Base-by-base conservation (phyloP, 352 stramenopile species). In the Lagenidium sp. region DNA sequence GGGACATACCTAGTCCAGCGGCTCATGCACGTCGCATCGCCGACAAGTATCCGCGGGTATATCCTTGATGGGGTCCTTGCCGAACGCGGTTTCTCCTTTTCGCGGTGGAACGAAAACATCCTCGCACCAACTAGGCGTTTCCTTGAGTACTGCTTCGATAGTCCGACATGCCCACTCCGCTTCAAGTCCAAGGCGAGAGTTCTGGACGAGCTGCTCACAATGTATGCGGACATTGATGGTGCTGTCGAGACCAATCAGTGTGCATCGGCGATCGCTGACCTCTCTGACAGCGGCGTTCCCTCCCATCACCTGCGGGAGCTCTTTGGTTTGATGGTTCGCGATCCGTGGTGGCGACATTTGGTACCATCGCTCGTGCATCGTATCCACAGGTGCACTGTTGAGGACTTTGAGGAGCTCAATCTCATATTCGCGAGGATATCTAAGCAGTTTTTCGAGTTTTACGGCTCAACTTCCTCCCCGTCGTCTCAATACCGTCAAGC, bases 1-100 rank as follows among this genome's bases (percentile, higher is more conserved):
- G 69, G 69, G 19, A 67, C 69, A 22, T 75, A 59, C 32, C 45
- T 81, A n/a, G 58, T 68, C 5, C 65, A 81, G 34, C 59, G 70
- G 0, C 41, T 72, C 3, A 76, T 84, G 39, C 70, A 81, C 37
- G 39, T 84, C 6, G 52, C 57, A 13, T 57, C 62, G 2, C 12
- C 39, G 11, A 43, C 54, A 24, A 23, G 18, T 16, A 48, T 84
- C 19, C 57, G 55, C 6, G 67, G 70, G 1, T 84, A 72, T 39
- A 58, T 79, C 28, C 47, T 84, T n/a, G 60, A 81, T 49, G 66
- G 63, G 3, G 51, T 74, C 21, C 50, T 64, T 34, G 54, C 67
- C 1, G 58, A 60, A 0, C 21, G 53, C 4, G 50, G 50, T 44
- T 36, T 57, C 16, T 47, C 46, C 32, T 67, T 67, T 12, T 65